These are phyloP conservation scores for Haematococcus sp. DNA, from an alignment of 139 green algal species.

Conservation along the genomic window DNA sequence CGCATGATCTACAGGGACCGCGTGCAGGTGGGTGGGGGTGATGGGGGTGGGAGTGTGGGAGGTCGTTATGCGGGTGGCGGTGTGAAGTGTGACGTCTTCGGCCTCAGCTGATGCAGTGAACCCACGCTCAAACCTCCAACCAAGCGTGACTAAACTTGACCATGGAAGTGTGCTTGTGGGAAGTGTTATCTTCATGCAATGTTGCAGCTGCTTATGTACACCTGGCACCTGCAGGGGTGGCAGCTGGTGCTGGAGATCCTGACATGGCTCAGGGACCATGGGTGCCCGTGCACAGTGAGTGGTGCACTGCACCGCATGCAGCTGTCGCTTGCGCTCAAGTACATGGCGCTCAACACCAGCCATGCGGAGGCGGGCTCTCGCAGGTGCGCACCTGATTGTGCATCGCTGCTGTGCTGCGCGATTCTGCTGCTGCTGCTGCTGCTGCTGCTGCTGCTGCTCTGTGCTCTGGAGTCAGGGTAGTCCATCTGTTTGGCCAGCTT, in stretches of 20 bases:
- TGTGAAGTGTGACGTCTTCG: too few relatives aligned
- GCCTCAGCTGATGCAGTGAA: too few relatives aligned
- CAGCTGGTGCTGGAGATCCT: conserved; percentile 19
- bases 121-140: too few relatives aligned
- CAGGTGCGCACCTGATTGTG: too few relatives aligned
- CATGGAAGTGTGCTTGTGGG: too few relatives aligned
- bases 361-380: not conserved
- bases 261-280: conserved; percentile 20
- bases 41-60: too few relatives aligned
- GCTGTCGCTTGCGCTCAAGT: conserved; percentile 17
- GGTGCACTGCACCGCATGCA: conserved; percentile 29
- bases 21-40: not conserved
- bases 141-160: too few relatives aligned
- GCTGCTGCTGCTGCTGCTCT: too few relatives aligned
- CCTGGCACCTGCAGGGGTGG: conserved; percentile 28
- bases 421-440: not conserved
- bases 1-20: not conserved
- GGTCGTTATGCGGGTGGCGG: too few relatives aligned
- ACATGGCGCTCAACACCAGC: conserved; percentile 5
- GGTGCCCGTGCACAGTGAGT: conserved; percentile 13
- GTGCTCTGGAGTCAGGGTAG: not conserved
- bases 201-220: not conserved
- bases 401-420: too few relatives aligned
- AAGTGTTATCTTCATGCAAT: too few relatives aligned
- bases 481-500: not conserved